Evolutionary conservation across 805 yeast species (phyloP).

Genomic region (Candida koratica): DNA sequence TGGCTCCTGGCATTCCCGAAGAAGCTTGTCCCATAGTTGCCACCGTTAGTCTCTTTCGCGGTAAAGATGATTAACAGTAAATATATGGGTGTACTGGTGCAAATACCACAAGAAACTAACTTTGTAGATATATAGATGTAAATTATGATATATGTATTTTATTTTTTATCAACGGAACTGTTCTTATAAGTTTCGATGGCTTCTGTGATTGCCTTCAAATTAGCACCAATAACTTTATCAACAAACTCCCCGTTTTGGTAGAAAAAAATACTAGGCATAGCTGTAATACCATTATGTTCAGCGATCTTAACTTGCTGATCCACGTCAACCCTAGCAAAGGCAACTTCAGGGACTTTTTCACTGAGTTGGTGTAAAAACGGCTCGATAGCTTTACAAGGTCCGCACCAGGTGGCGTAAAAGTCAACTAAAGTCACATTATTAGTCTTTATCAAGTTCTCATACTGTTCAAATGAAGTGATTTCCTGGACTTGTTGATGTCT

Average conservation of each 20-base stretch:
- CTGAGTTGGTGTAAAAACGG: conserved; percentile 36
- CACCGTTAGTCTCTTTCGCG: too few relatives aligned
- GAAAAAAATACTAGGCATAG: conserved; percentile 73
- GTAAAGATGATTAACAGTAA: too few relatives aligned
- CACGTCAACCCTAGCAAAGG: conserved; percentile 68
- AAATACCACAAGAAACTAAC: too few relatives aligned
- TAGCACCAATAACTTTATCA: conserved; percentile 64
- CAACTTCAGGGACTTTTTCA: conserved; percentile 42
- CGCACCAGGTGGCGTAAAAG: conserved; percentile 45
- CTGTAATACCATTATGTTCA: conserved; percentile 54
- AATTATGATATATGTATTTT: too few relatives aligned
- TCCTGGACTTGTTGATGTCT: conserved; percentile 23
- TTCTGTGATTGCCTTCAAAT: conserved; percentile 36
- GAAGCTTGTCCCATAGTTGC: conserved; percentile 48
- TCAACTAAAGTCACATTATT: conserved; percentile 35
- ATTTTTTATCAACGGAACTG: too few relatives aligned
- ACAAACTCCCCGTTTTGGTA: conserved; percentile 57
- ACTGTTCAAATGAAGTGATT: conserved; percentile 24
- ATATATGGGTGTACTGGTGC: background rate
- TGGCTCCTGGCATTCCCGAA: conserved; percentile 52
- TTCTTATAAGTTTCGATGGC: conserved; percentile 25
- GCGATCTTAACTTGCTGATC: conserved; percentile 62
- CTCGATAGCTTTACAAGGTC: conserved; percentile 42
- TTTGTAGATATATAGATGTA: too few relatives aligned
- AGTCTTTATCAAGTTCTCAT: conserved; percentile 20